These are phyloP conservation scores for Coprinopsis strossmayeri DNA, from an alignment of 768 basidiomycete genomes.

Conservation along the genomic window DNA sequence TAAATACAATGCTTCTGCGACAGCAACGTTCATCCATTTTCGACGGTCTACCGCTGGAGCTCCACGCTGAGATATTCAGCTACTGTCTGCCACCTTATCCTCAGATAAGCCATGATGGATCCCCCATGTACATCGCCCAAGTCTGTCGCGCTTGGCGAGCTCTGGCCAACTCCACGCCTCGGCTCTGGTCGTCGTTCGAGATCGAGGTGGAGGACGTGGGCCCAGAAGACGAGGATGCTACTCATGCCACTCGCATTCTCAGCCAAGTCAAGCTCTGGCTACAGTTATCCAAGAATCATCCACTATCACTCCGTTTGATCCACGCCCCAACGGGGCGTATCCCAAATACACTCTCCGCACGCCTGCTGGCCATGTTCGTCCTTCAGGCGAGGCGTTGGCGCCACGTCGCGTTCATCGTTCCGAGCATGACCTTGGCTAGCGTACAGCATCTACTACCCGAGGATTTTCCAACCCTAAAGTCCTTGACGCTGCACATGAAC, in stretches of 20 bases:
- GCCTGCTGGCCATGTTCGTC: constrained; percentile 23
- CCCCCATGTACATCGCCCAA: constrained; percentile 31
- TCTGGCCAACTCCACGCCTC: constrained; percentile 31
- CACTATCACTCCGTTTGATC: constrained; percentile 25
- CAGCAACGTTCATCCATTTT: constrained; percentile 18
- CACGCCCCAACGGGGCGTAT: constrained; percentile 17
- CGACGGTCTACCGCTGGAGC: constrained; percentile 35
- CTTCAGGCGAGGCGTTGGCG: constrained; percentile 31
- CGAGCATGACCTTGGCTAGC: constrained; percentile 20
- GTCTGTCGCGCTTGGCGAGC: constrained; percentile 39
- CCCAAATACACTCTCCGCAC: constrained; percentile 18
- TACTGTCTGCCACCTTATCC: constrained; percentile 29
- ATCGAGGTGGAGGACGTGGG: constrained; percentile 22
- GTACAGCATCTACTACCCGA: constrained; percentile 18
- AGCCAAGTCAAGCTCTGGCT: constrained; percentile 28
- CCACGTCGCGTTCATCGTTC: constrained; percentile 27
- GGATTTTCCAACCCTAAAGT: constrained; percentile 23
- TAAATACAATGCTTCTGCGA: background rate
- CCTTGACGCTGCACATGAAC: constrained; percentile 24
- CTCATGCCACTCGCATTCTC: constrained; percentile 15
- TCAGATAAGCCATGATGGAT: constrained; percentile 23
- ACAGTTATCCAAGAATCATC: constrained; percentile 25
- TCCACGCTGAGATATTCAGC: constrained; percentile 40
- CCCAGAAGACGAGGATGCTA: constrained; percentile 1
- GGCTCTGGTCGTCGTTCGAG: constrained; percentile 42